Evolutionary conservation across 106 monocot genomes (phyloP), one percentile per base, ranked within the genome.

Genomic region (Agapanthus africanus): DNA sequence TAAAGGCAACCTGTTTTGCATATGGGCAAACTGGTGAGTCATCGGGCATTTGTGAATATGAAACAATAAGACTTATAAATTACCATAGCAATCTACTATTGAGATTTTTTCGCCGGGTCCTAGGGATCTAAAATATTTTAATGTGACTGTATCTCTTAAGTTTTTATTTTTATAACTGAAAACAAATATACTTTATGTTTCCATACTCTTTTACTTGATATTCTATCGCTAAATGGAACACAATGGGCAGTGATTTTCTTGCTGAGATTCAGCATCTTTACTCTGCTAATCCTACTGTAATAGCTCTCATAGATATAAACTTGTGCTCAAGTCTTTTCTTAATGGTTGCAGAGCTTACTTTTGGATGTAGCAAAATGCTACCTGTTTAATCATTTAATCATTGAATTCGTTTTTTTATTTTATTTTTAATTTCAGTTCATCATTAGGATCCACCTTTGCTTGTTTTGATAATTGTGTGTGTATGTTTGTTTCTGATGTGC

Each of bases 1-100:
- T 74, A 1, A 97, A 97, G 67, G 95, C 95, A 71, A 97, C 95
- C 40, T 97, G 95, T 71, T 97, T 97, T 86, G 95, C 95, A 4
- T 97, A 97, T 77, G 95, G 95, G 39, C 95, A 97, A 81, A 97
- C 95, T 73, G 95, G 95, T 68, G 82, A 72, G 76, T 54, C 6
- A 54, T 46, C 6, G 11, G 0, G 11, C 51, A 37, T 49, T 64
- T 64, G 23, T 38, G 16, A 63, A 63, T 10, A 31, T 5, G 11
- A 69, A 33, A 34, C 3, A 15, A 25, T 59, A 31, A 32, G 22
- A 25, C 30, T 62, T 41, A 31, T n/a, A n/a, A n/a, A n/a, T n/a
- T n/a, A n/a, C n/a, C n/a, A n/a, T n/a, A n/a, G n/a, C n/a, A n/a
- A n/a, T n/a, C n/a, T n/a, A n/a, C n/a, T n/a, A n/a, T n/a, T n/a